Conservation (phyloP, 192 early-diverging fungal species). For the Chytriomyces hyalinus region DNA sequence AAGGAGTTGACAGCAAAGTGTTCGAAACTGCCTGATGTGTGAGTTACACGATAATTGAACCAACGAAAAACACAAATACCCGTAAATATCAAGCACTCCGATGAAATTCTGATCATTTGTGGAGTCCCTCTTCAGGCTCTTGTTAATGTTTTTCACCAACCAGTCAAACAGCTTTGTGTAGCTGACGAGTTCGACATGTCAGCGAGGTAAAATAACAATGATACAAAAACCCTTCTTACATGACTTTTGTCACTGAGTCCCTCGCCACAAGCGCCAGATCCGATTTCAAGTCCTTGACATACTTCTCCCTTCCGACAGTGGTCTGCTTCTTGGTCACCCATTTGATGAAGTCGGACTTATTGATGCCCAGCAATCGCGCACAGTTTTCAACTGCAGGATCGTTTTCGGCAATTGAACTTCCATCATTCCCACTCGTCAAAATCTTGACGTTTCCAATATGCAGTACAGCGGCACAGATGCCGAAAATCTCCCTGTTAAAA, state of each 20-base stretch:
- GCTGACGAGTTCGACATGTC: conserved; percentile 57
- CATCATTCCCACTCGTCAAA: conserved; percentile 11
- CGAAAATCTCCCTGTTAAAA: conserved; percentile 25
- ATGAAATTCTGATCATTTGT: conserved; percentile 67
- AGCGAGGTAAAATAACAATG: conserved; percentile 69
- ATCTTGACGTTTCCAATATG: conserved; percentile 54
- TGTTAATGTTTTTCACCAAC: conserved; percentile 81
- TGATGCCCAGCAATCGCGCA: conserved; percentile 22
- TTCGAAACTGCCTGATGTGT: conserved; percentile 63
- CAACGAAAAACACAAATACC: conserved; percentile 31
- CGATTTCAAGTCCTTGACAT: conserved; percentile 69
- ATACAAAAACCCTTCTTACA: conserved; percentile 60
- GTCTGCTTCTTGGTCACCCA: conserved; percentile 87
- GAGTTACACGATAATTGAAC: conserved; percentile 73
- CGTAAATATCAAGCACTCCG: conserved; percentile 94
- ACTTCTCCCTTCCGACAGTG: conserved; percentile 58
- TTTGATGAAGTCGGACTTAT: conserved; percentile 55
- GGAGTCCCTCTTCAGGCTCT: conserved; percentile 69
- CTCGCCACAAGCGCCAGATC: conserved; percentile 71
- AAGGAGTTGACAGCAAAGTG: conserved; percentile 88
- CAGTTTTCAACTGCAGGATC: conserved; percentile 29
- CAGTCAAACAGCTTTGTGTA: conserved; percentile 90
- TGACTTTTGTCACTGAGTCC: conserved; percentile 61
- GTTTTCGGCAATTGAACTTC: not conserved
- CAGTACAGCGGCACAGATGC: conserved; percentile 34